A percentile compares a stretch with the other conserved stretches of the same genome.
These are phyloP conservation scores for Aspergillus sp. DNA, from an alignment of 2,329 filamentous ascomycete genomes.

Conservation along the genomic window DNA sequence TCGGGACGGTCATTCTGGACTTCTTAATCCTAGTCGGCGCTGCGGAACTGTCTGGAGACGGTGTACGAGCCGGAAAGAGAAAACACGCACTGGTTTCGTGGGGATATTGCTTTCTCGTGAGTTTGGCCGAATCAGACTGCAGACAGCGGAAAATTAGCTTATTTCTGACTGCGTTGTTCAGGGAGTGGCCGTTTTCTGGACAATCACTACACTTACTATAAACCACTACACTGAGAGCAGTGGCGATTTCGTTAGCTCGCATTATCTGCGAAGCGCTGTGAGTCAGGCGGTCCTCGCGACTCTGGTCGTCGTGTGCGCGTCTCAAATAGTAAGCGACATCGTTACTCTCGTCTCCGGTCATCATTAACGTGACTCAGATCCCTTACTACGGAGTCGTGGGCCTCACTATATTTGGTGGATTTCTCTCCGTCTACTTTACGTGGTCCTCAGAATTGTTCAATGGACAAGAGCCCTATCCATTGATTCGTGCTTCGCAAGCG, in stretches of 20 bases:
- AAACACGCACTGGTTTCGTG: conserved; percentile 26
- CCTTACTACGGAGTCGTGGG: conserved; percentile 38
- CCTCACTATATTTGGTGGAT: conserved; percentile 35
- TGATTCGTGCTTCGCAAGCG: conserved; percentile 25
- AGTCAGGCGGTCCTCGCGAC: conserved; percentile 35
- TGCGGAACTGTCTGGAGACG: conserved; percentile 26
- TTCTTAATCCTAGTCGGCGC: conserved; percentile 36
- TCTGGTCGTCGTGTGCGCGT: conserved; percentile 32
- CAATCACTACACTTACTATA: conserved; percentile 32
- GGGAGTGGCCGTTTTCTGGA: conserved; percentile 37
- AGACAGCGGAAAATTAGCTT: neutral
- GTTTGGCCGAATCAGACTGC: conserved; percentile 2
- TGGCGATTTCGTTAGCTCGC: conserved; percentile 37
- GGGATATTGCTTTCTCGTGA: conserved; percentile 30
- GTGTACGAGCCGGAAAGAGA: conserved; percentile 19
- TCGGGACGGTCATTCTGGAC: conserved; percentile 41
- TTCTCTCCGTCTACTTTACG: conserved; percentile 34
- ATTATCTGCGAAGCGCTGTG: conserved; percentile 38
- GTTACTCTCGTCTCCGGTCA: neutral
- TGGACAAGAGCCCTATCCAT: conserved; percentile 31
- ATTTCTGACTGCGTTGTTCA: conserved; percentile 15
- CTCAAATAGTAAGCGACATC: conserved; percentile 37
- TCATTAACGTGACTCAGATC: conserved; percentile 32
- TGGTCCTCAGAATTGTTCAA: conserved; percentile 30
- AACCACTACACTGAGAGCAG: conserved; percentile 25